Base-by-base conservation (phyloP, 495 filamentous ascomycete genomes). In the Apodospora peruviana region DNA sequence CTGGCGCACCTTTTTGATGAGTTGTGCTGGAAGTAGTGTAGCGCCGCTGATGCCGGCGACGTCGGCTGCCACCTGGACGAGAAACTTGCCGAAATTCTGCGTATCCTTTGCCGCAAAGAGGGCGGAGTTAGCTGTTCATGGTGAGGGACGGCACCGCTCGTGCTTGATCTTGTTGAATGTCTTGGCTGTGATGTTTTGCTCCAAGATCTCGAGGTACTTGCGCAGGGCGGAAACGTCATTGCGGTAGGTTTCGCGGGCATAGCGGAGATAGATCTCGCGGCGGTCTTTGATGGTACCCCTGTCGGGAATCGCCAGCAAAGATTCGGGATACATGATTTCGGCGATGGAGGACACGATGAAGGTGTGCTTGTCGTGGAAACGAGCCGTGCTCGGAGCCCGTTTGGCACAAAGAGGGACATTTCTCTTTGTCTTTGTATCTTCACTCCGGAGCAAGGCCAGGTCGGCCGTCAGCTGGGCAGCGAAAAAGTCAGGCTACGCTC, bases 291-390 rank as follows among this genome's bases (percentile, higher is more conserved):
- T 22, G 2, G 22, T 24, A 10, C 10, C 17, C 5, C 3, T 14
- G 32, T 43, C 21, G 34, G 40, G 7, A 16, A n/a, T 34, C 5
- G 35, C 35, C 34, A 53, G 44, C 12, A 21, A 35, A 32, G 40
- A 47, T 2, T 56, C 51, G 0, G 71, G 66, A 43, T 67, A 70
- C 4, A 76, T 48, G 23, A 69, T 53, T 61, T 78, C 74, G 36
- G 74, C 72, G 24, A 78, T 76, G 19, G 66, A 64, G 40, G 68
- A 69, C 18, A 64, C 64, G 40, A 78, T 58, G 43, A 68, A 67
- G 10, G 75, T 77, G 54, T 74, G 64, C 55, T 70, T 69, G 51
- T 78, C 75, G 52, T 76, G 74, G 57, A 74, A 70, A 35, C 60
- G 60, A 32, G 60, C 64, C 8, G 65, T 53, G 4, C 59, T 64